Conservation (phyloP, 1,284 basidiomycete species). For the Ustilago cynodontis region DNA sequence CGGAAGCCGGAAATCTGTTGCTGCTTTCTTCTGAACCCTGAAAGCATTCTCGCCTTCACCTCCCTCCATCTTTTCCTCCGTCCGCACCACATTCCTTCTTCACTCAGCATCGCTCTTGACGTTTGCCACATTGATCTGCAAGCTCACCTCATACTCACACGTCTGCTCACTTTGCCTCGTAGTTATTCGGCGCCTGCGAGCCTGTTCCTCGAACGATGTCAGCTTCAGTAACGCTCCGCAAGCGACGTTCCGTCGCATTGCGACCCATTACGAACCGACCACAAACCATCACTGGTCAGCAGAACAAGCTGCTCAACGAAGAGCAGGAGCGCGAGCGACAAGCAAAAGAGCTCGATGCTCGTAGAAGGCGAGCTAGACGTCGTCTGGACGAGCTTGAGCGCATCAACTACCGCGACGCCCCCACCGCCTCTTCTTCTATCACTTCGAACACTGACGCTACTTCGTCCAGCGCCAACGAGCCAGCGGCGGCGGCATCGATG, state of each 20-base stretch:
- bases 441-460: slow-evolving; percentile 11
- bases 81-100: not conserved
- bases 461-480: not conserved
- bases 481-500: not conserved
- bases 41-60: not conserved
- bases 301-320: slow-evolving; percentile 38
- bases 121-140: not conserved
- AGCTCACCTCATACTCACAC: not conserved
- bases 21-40: slow-evolving; percentile 10
- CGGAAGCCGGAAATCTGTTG: slow-evolving; percentile 4
- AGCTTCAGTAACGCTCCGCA: slow-evolving; percentile 39
- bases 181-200: not conserved
- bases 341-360: slow-evolving; percentile 38
- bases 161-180: not conserved
- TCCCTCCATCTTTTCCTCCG: not conserved
- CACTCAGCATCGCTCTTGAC: not conserved
- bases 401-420: slow-evolving; percentile 46
- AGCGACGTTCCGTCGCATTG: slow-evolving; percentile 37
- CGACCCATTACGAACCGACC: slow-evolving; percentile 44
- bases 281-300: slow-evolving; percentile 49
- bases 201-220: slow-evolving; percentile 11
- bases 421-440: slow-evolving; percentile 10
- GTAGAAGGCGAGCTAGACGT: slow-evolving; percentile 37
- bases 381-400: slow-evolving; percentile 46
- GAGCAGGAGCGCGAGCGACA: slow-evolving; percentile 47